These are phyloP conservation scores for Aspergillus pseudoviridinutans DNA, from an alignment of 2,329 filamentous ascomycete genomes.

Conservation along the genomic window DNA sequence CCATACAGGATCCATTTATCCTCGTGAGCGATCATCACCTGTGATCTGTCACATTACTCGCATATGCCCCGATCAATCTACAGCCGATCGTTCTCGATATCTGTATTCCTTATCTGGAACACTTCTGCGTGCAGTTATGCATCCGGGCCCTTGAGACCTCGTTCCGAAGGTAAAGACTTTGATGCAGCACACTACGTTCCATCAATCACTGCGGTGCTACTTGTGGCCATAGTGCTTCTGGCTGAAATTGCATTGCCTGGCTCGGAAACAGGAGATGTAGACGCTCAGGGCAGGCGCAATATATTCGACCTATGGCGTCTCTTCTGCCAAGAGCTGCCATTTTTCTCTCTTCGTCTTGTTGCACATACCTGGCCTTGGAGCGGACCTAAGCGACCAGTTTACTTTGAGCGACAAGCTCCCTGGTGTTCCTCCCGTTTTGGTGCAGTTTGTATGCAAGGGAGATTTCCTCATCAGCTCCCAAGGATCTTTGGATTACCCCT, in stretches of 20 bases:
- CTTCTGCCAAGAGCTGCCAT: neutral
- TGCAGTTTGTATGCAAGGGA: neutral
- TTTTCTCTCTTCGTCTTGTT: neutral
- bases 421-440: too few species aligned
- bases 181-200: neutral
- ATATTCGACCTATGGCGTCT: neutral
- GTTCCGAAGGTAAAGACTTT: neutral
- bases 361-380: neutral
- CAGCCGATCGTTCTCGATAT: neutral
- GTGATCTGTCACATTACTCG: neutral
- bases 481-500: neutral
- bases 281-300: neutral
- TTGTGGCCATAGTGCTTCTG: neutral
- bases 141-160: neutral
- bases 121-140: neutral
- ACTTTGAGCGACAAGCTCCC: neutral
- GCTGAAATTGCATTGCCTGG: neutral
- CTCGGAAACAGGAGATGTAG: neutral
- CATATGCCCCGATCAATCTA: neutral
- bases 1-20: neutral
- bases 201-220: neutral
- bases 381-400: neutral
- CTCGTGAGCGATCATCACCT: neutral
- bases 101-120: neutral
- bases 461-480: neutral